Conservation (phyloP, 805 yeast species). For the Tetrapisispora taiwanensis region DNA sequence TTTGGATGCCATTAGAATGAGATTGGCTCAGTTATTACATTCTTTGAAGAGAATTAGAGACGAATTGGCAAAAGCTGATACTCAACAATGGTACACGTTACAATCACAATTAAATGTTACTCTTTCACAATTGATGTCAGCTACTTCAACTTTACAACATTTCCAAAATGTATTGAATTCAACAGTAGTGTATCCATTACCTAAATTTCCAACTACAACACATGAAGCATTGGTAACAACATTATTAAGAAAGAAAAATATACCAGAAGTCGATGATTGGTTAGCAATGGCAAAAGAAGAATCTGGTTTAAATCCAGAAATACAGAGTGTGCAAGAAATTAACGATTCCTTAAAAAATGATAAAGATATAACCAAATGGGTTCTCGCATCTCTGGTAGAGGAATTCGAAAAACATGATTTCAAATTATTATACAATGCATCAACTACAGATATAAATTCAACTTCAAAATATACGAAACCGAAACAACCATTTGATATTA, state of each 20-base stretch:
- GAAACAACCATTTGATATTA: slow-evolving; percentile 26
- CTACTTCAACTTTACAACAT: slow-evolving; percentile 57
- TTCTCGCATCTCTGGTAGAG: slow-evolving; percentile 43
- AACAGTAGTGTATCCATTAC: slow-evolving; percentile 76
- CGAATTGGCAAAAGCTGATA: slow-evolving; percentile 38
- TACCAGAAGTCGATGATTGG: slow-evolving; percentile 91
- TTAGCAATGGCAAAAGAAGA: slow-evolving; percentile 38
- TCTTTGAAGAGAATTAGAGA: slow-evolving; percentile 48
- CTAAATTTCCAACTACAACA: slow-evolving; percentile 74
- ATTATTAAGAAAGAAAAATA: slow-evolving; percentile 70
- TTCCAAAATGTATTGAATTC: slow-evolving; percentile 48
- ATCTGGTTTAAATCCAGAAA: slow-evolving; percentile 22
- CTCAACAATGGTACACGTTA: slow-evolving; percentile 46
- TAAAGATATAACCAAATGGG: slow-evolving; percentile 65
- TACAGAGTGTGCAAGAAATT: slow-evolving; percentile 19
- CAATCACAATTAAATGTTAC: slow-evolving; percentile 80
- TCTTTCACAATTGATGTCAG: slow-evolving; percentile 69
- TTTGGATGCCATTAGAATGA: slow-evolving; percentile 50
- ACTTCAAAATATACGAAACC: slow-evolving; percentile 27
- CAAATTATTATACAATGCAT: slow-evolving; percentile 34
- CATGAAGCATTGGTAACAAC: slow-evolving; percentile 80
- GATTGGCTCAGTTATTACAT: slow-evolving; percentile 51
- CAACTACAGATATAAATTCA: slow-evolving; percentile 50
- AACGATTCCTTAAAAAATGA: slow-evolving; percentile 31
- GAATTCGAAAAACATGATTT: slow-evolving; percentile 48